A percentile compares a stretch with the other conserved stretches of the same genome.
phyloP scores from a whole-genome alignment of 108 stramenopile species.

The Mediolabrus comicus region DNA sequence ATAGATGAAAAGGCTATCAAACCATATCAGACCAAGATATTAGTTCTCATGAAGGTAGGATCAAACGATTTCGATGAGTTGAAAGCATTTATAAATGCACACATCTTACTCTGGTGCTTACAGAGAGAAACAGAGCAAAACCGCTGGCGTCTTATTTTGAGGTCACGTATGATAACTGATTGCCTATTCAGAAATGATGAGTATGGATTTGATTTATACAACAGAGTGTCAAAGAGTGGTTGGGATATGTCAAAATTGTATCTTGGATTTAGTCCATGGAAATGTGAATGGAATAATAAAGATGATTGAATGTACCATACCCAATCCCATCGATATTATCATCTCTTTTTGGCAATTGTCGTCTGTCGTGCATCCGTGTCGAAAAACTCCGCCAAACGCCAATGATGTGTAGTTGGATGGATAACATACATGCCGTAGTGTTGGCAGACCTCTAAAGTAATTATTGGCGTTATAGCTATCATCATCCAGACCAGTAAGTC shows the following conservation, averaged over 20 bases:
- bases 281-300: slow-evolving; percentile 30
- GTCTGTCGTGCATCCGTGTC: too few relatives aligned
- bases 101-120: slow-evolving; percentile 30
- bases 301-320: background rate
- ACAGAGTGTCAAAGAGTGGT: slow-evolving; percentile 42
- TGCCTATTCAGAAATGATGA: slow-evolving; percentile 7
- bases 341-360: too few relatives aligned
- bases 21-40: slow-evolving; percentile 10
- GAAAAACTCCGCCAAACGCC: too few relatives aligned
- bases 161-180: slow-evolving; percentile 8
- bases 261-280: slow-evolving; percentile 59
- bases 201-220: slow-evolving; percentile 3
- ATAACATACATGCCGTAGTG: too few relatives aligned
- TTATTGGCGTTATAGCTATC: too few relatives aligned
- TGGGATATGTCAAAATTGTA: slow-evolving; percentile 76
- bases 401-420: too few relatives aligned
- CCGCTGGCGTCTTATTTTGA: background rate
- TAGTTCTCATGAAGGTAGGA: slow-evolving; percentile 51
- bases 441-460: too few relatives aligned
- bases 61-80: slow-evolving; percentile 55
- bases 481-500: too few relatives aligned
- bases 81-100: slow-evolving; percentile 67
- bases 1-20: slow-evolving; percentile 1
- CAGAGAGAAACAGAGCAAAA: slow-evolving; percentile 2
- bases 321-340: too few relatives aligned